Percentiles rank a stretch among this genome's conserved stretches.
These are phyloP conservation scores for Sungouiozyma ichnusensis DNA, from an alignment of 805 yeast species.

Conservation along the genomic window DNA sequence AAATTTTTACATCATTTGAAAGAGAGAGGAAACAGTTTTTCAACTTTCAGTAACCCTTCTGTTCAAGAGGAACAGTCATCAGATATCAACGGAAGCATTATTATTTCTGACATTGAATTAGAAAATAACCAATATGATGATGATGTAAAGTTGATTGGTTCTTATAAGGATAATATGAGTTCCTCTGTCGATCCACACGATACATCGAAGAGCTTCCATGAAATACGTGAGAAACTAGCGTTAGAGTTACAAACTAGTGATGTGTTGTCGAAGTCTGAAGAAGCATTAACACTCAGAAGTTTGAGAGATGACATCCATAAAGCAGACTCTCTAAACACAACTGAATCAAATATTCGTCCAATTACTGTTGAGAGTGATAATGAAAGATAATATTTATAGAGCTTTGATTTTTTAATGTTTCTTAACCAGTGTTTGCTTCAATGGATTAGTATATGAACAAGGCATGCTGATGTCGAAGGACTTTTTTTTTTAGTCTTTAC, in stretches of 20 bases:
- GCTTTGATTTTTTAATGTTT: too few relatives aligned
- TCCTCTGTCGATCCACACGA: neutral
- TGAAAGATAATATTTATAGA: neutral
- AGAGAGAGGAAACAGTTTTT: neutral
- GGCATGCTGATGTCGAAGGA: too few relatives aligned
- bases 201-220: neutral
- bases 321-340: neutral
- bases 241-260: conserved; percentile 1
- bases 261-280: neutral
- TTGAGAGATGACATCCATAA: neutral
- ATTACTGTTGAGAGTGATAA: neutral
- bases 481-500: neutral
- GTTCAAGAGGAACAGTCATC: neutral
- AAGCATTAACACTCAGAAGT: neutral
- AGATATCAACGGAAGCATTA: conserved; percentile 2
- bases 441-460: too few relatives aligned
- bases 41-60: neutral
- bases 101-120: conserved; percentile 14
- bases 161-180: neutral
- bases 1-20: neutral
- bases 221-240: conserved; percentile 1
- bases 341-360: neutral
- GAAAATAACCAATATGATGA: conserved; percentile 5
- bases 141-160: conserved; percentile 16
- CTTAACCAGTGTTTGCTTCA: too few relatives aligned